phyloP scores from a whole-genome alignment of 2,329 filamentous ascomycete species.

The Monilinia laxa region DNA sequence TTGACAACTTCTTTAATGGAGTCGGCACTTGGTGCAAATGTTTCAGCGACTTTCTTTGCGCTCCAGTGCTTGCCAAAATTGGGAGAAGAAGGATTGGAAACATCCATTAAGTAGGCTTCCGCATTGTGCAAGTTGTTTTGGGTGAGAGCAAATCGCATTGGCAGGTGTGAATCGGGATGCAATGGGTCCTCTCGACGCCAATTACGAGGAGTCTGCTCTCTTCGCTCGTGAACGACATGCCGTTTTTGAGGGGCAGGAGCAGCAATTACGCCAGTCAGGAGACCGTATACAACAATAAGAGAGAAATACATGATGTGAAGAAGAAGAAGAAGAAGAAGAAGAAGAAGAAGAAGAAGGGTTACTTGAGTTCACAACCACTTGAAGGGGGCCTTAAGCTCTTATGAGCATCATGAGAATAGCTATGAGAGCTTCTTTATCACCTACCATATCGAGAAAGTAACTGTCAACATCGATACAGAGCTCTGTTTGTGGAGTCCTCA shows the following conservation, averaged over 20 bases:
- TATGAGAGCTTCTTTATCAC: constrained; percentile 19
- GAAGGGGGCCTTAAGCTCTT: constrained; percentile 14
- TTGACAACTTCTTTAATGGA: constrained; percentile 45
- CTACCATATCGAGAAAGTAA: constrained; percentile 6
- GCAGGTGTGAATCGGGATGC: constrained; percentile 23
- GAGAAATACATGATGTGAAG: constrained; percentile 22
- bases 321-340: not conserved
- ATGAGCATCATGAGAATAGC: constrained; percentile 15
- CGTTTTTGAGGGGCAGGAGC: constrained; percentile 21
- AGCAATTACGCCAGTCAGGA: constrained; percentile 21
- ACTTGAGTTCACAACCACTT: constrained; percentile 7
- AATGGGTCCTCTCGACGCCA: constrained; percentile 25
- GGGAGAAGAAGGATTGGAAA: constrained; percentile 40
- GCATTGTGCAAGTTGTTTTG: constrained; percentile 48
- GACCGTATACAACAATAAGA: constrained; percentile 16
- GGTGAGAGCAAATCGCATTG: constrained; percentile 44
- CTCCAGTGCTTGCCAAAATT: constrained; percentile 25
- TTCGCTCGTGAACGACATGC: constrained; percentile 28
- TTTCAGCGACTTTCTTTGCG: constrained; percentile 34
- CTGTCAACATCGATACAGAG: constrained; percentile 3
- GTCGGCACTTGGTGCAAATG: constrained; percentile 46
- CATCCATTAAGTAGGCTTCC: constrained; percentile 46
- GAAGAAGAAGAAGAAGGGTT: constrained; percentile 1
- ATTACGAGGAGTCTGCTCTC: constrained; percentile 21
- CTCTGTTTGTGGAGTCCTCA: not conserved